phyloP scores from a whole-genome alignment of 192 early-diverging fungal genomes.

The Coemansia sp. region DNA sequence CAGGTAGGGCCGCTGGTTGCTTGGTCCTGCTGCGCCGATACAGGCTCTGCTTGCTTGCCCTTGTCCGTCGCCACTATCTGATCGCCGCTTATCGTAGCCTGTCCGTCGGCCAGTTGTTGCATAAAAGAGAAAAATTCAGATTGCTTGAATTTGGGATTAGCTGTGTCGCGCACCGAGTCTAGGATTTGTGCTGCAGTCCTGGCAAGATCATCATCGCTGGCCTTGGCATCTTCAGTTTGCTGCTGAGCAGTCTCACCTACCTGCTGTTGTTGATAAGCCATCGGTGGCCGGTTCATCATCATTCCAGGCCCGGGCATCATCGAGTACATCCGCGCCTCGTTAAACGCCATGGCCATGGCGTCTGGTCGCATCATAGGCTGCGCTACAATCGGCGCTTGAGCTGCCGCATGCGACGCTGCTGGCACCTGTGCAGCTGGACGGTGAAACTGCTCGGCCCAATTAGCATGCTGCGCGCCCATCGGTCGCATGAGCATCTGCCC shows the following conservation, averaged over 20 bases:
- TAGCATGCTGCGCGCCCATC: slow-evolving; percentile 23
- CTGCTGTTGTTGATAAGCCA: slow-evolving; percentile 28
- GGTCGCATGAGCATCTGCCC: slow-evolving; percentile 48
- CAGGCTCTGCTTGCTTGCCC: slow-evolving; percentile 33
- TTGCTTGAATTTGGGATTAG: slow-evolving; percentile 92
- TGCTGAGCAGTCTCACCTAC: slow-evolving; percentile 50
- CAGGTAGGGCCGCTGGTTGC: slow-evolving; percentile 59
- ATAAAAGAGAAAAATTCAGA: slow-evolving; percentile 93
- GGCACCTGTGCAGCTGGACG: slow-evolving; percentile 33
- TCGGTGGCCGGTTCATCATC: slow-evolving; percentile 28
- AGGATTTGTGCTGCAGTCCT: slow-evolving; percentile 81
- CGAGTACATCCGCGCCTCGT: slow-evolving; percentile 59
- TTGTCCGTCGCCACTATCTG: slow-evolving; percentile 64
- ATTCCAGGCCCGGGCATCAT: slow-evolving; percentile 43
- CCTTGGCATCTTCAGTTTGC: slow-evolving; percentile 21
- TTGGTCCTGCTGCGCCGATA: slow-evolving; percentile 19
- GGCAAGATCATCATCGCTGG: slow-evolving; percentile 68
- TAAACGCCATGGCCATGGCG: slow-evolving; percentile 66
- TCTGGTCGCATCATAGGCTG: slow-evolving; percentile 25
- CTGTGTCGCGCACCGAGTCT: slow-evolving; percentile 68
- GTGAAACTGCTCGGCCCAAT: slow-evolving; percentile 59
- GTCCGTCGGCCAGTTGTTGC: slow-evolving; percentile 85
- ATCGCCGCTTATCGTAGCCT: slow-evolving; percentile 86
- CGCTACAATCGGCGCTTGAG: slow-evolving; percentile 6
- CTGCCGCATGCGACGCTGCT: slow-evolving; percentile 2